phyloP scores from a whole-genome alignment of 495 filamentous ascomycete species.

The Endocarpon pusillum region DNA sequence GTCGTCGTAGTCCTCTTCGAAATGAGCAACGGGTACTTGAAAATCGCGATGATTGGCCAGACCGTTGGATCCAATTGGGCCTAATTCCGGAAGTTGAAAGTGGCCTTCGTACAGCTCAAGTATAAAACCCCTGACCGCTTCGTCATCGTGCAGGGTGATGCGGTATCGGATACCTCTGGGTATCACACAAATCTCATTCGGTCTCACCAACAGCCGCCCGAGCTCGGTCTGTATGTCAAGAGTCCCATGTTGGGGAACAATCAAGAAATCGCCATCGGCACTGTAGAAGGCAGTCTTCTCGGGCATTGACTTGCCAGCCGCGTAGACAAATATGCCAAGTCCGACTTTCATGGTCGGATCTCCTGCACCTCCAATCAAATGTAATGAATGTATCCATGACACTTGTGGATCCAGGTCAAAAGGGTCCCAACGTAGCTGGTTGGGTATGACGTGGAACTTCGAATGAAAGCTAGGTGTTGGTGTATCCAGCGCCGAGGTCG shows the following conservation, averaged over 20 bases:
- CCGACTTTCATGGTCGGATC: conserved; percentile 69
- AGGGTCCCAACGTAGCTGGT: conserved; percentile 83
- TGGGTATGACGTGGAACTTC: conserved; percentile 49
- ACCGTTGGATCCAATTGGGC: conserved; percentile 56
- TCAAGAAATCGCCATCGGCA: conserved; percentile 54
- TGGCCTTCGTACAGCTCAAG: conserved; percentile 55
- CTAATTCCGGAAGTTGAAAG: conserved; percentile 55
- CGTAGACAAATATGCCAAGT: conserved; percentile 67
- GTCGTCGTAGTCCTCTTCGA: conserved; percentile 20
- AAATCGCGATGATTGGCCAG: conserved; percentile 63
- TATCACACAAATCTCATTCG: conserved; percentile 58
- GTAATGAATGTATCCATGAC: conserved; percentile 67
- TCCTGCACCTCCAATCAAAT: conserved; percentile 64
- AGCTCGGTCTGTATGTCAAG: conserved; percentile 58
- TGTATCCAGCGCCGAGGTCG: conserved; percentile 36
- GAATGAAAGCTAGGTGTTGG: conserved; percentile 27
- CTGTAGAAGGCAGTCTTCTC: conserved; percentile 44
- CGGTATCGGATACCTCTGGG: conserved; percentile 51
- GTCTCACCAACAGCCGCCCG: conserved; percentile 49
- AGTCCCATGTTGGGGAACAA: conserved; percentile 52
- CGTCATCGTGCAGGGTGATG: conserved; percentile 28
- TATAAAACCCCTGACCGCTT: conserved; percentile 46
- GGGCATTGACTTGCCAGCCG: conserved; percentile 63
- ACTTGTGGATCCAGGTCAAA: conserved; percentile 59
- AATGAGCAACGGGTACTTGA: conserved; percentile 48